Evolutionary conservation across 2,329 filamentous ascomycete species (phyloP).

Genomic region (Fusarium sp.): DNA sequence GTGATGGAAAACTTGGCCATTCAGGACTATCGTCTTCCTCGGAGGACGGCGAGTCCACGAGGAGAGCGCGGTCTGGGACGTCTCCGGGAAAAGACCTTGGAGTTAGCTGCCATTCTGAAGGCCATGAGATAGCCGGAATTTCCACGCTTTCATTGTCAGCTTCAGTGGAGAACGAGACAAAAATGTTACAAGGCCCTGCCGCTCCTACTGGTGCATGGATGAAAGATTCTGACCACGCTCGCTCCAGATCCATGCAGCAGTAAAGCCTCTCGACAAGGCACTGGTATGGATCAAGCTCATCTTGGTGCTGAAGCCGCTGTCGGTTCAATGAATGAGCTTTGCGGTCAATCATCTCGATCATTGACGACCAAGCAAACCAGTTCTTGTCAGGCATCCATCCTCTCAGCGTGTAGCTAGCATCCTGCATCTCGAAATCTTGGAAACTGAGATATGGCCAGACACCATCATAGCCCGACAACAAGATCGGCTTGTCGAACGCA

Average conservation of each 20-base stretch:
- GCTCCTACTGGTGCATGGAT: slow-evolving; percentile 30
- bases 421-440: slow-evolving; percentile 50
- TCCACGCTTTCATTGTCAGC: slow-evolving; percentile 2
- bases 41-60: slow-evolving; percentile 23
- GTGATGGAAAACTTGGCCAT: slow-evolving; percentile 27
- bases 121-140: slow-evolving; percentile 38
- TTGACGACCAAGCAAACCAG: slow-evolving; percentile 49
- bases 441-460: slow-evolving; percentile 47
- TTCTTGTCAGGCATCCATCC: slow-evolving; percentile 56
- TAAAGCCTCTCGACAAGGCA: slow-evolving; percentile 47
- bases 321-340: slow-evolving; percentile 28
- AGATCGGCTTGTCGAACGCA: slow-evolving; percentile 36
- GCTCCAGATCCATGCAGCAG: slow-evolving; percentile 58
- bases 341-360: slow-evolving; percentile 45
- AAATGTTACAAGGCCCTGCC: slow-evolving; percentile 48
- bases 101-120: slow-evolving; percentile 40
- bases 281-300: slow-evolving; percentile 21
- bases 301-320: slow-evolving; percentile 18
- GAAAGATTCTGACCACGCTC: slow-evolving; percentile 48
- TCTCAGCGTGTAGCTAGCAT: slow-evolving; percentile 53
- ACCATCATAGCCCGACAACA: slow-evolving; percentile 41
- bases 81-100: slow-evolving; percentile 22
- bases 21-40: slow-evolving; percentile 31
- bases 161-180: slow-evolving; percentile 42
- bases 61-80: slow-evolving; percentile 12